These are phyloP conservation scores for Penicillium sp. DNA, from an alignment of 2,329 filamentous ascomycete genomes.

Conservation along the genomic window DNA sequence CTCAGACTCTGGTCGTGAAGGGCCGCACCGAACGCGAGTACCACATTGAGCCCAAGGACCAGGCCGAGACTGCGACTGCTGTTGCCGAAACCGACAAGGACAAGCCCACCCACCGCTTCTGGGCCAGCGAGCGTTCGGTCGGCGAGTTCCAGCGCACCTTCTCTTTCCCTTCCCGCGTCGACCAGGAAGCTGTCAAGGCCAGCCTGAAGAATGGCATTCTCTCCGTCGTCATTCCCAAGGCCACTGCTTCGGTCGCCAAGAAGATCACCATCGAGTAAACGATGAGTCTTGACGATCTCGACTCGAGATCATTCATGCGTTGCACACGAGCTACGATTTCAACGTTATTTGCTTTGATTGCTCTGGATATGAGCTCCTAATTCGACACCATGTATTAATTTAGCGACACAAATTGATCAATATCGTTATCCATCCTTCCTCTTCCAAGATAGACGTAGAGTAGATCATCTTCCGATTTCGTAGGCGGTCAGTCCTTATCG, in stretches of 20 bases:
- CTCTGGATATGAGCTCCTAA: not conserved
- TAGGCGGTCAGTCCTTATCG: conserved; percentile 5
- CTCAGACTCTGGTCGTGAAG: conserved; percentile 44
- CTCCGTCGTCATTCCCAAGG: conserved; percentile 54
- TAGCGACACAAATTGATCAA: not conserved
- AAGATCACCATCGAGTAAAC: conserved; percentile 54
- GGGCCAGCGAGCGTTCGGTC: conserved; percentile 55
- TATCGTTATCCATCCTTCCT: not conserved
- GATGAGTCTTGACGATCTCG: not conserved
- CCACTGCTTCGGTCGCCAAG: conserved; percentile 43
- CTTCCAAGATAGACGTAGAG: not conserved
- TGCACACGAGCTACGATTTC: conserved; percentile 7
- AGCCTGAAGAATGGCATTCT: conserved; percentile 57
- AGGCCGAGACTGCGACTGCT: conserved; percentile 40
- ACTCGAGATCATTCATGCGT: not conserved
- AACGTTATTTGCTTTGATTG: not conserved
- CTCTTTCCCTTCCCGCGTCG: conserved; percentile 52
- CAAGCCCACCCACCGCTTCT: conserved; percentile 44
- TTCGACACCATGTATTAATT: conserved; percentile 1
- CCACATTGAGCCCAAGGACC: conserved; percentile 41
- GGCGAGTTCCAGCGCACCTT: conserved; percentile 57
- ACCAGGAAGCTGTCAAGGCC: conserved; percentile 57
- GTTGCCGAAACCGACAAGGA: conserved; percentile 7
- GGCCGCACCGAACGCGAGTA: conserved; percentile 40
- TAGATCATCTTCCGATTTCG: not conserved